These are phyloP conservation scores for Tephrocybe sp. DNA, from an alignment of 768 basidiomycete species.

Conservation along the genomic window DNA sequence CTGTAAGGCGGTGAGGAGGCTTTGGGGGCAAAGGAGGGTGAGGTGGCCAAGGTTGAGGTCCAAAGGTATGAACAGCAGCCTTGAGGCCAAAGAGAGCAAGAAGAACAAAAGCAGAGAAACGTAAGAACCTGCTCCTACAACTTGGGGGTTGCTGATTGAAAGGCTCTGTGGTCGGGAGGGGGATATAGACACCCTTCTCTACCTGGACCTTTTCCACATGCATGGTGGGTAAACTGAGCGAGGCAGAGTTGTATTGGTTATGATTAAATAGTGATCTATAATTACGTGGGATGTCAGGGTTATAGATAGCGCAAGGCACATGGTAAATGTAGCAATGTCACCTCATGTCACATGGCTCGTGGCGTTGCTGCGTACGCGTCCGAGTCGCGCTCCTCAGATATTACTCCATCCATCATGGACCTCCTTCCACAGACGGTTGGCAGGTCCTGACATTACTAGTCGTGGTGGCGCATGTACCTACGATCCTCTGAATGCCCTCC, in stretches of 20 bases:
- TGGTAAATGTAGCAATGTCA: neutral
- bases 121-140: conserved; percentile 10
- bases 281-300: too few relatives aligned
- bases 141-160: neutral
- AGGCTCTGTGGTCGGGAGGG: conserved; percentile 8
- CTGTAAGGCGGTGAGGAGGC: conserved; percentile 7
- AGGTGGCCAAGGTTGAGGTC: neutral
- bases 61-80: conserved; percentile 1
- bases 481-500: too few relatives aligned
- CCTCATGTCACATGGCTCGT: neutral
- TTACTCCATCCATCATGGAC: too few relatives aligned
- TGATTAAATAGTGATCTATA: too few relatives aligned
- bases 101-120: conserved; percentile 5
- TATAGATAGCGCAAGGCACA: neutral
- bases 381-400: neutral
- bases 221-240: conserved; percentile 9
- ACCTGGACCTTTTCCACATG: conserved; percentile 11
- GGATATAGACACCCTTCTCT: conserved; percentile 13
- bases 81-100: conserved; percentile 13
- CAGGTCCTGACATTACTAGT: too few relatives aligned
- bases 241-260: neutral
- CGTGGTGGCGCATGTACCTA: too few relatives aligned
- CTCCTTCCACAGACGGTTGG: too few relatives aligned
- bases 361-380: too few relatives aligned
- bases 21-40: conserved; percentile 1